Evolutionary conservation across 179 eudicot species (phyloP), one percentile per base, ranked within the genome.

Genomic region (Sideroxylon spinosum): DNA sequence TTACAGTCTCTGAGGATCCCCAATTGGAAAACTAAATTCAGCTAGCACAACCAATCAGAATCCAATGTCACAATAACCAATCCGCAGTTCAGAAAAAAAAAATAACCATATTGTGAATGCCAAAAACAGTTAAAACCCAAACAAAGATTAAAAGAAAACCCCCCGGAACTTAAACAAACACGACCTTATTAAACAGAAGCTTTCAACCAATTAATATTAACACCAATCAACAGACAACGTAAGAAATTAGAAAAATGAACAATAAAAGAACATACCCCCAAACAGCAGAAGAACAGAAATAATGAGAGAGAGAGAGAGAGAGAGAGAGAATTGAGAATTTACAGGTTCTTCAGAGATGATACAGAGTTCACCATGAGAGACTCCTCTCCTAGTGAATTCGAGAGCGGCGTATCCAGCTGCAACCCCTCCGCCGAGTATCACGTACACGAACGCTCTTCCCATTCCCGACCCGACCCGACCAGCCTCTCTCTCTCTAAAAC

Each of bases 351-450:
- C 87, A 61, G 98, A 92, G 78, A 93, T 92, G 89, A 93, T 92
- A 72, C 98, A 93, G 63, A 93, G 97, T 82, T 93, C 97, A 56
- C 98, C 98, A 61, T 86, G 87, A 78, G 92, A 85, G 46, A 93
- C 90, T 4, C 94, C 95, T 25, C 82, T 75, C 44, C 78, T 86
- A 28, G 86, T 80, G 84, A 94, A 92, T 85, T 94, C 94, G 79
- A 89, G 95, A 78, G 98, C 93, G 1, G 98, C 98, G 69, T 92
- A 94, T 3, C 98, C 98, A 86, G 97, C 98, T 55, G 95, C 93
- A 1, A 94, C 98, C 28, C 98, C 98, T 68, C 98, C 98, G 23
- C 98, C 98, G 8, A 94, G 82, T 78, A 94, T 91, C 64, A 91
- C 98, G 72, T 92, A 94, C 78, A 92, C 91, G 76, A 92, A 94